Percentiles rank a stretch among this genome's conserved stretches.
Conservation (phyloP, 305 asterid genomes). For the Fraxinus platypoda region DNA sequence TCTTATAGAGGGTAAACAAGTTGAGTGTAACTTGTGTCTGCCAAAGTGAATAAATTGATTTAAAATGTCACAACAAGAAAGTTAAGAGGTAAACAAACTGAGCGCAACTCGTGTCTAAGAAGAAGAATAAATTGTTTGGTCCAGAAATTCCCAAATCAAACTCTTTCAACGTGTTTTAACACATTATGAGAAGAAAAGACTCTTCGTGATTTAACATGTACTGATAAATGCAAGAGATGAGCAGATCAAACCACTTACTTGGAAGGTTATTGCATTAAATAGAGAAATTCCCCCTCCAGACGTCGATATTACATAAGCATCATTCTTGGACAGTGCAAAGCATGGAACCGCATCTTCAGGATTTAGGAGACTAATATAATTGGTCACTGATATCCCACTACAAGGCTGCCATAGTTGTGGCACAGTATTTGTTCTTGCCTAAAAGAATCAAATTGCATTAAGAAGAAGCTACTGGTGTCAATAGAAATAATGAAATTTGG, state of each 20-base stretch:
- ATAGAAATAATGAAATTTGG: not conserved
- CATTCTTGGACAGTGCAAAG: slow-evolving; percentile 67
- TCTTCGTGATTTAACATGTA: not conserved
- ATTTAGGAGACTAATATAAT: slow-evolving; percentile 45
- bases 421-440: slow-evolving; percentile 51
- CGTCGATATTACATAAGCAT: slow-evolving; percentile 59
- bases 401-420: slow-evolving; percentile 55
- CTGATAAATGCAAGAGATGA: not conserved
- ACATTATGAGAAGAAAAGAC: not conserved
- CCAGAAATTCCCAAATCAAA: not conserved
- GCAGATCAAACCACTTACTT: slow-evolving; percentile 29
- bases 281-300: slow-evolving; percentile 61
- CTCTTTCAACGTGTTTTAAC: not conserved
- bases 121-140: not conserved
- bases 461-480: not conserved
- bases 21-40: not conserved
- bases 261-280: slow-evolving; percentile 58
- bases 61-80: not conserved
- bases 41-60: not conserved
- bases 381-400: slow-evolving; percentile 55
- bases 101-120: not conserved
- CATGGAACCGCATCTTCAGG: slow-evolving; percentile 59
- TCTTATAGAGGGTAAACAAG: not conserved
- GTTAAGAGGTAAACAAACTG: not conserved
- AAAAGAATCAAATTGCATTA: slow-evolving; percentile 8